Evolutionary conservation across 2,329 filamentous ascomycete species (phyloP).

Genomic region (Paramyrothecium sp.): DNA sequence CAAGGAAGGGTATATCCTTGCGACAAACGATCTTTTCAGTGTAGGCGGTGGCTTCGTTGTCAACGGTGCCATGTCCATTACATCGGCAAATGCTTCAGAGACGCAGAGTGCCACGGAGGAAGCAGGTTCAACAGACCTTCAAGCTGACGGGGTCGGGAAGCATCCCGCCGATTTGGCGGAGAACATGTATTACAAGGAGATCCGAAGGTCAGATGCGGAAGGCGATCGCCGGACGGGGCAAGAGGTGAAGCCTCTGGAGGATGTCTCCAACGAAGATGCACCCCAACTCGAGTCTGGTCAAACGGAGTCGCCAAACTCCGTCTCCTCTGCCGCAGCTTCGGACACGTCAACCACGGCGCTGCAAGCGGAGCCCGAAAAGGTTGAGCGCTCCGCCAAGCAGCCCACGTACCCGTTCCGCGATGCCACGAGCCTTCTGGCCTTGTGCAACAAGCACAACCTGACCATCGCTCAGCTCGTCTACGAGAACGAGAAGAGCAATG

Average conservation of each 20-base stretch:
- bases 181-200: conserved; percentile 52
- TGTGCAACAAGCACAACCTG: conserved; percentile 49
- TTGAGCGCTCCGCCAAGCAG: conserved; percentile 22
- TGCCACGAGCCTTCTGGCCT: conserved; percentile 40
- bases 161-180: conserved; percentile 49
- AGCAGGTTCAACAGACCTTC: background rate
- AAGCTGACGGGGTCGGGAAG: conserved; percentile 16
- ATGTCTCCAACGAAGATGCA: conserved; percentile 4
- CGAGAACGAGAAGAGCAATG: conserved; percentile 50
- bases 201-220: conserved; percentile 42
- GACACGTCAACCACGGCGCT: conserved; percentile 10
- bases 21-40: conserved; percentile 50
- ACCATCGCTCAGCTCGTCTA: conserved; percentile 52
- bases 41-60: conserved; percentile 53
- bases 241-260: conserved; percentile 36
- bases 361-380: conserved; percentile 12
- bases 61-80: conserved; percentile 46
- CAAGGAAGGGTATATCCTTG: conserved; percentile 41
- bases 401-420: conserved; percentile 47
- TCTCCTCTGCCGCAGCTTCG: background rate
- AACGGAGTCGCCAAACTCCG: background rate
- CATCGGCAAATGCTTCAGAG: conserved; percentile 20
- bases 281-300: conserved; percentile 8
- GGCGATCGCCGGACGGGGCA: conserved; percentile 42
- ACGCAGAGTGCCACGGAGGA: conserved; percentile 1